phyloP scores from a whole-genome alignment of 192 early-diverging fungal species.

The Entomortierella beljakovae region DNA sequence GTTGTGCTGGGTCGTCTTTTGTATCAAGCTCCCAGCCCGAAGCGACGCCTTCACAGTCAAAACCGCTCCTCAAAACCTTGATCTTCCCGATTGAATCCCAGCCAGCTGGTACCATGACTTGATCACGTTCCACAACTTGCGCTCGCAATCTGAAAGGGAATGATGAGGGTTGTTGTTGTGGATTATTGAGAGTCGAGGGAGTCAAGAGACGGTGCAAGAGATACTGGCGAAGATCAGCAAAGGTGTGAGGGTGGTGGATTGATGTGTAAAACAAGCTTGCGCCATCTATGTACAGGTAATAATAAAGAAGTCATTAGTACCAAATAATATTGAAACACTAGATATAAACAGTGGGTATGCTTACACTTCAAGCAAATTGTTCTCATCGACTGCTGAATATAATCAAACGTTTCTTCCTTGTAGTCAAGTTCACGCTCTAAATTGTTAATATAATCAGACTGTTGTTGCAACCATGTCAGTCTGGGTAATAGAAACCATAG shows the following conservation, averaged over 20 bases:
- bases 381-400: slow-evolving; percentile 91
- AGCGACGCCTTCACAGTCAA: slow-evolving; percentile 73
- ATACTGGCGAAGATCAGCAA: slow-evolving; percentile 81
- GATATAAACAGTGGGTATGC: not conserved
- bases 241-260: slow-evolving; percentile 80
- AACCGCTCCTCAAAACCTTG: slow-evolving; percentile 75
- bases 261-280: slow-evolving; percentile 93
- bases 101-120: slow-evolving; percentile 89
- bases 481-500: not conserved
- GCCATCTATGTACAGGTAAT: slow-evolving; percentile 69
- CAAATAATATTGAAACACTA: not conserved
- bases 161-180: slow-evolving; percentile 30
- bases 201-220: slow-evolving; percentile 79
- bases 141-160: slow-evolving; percentile 77
- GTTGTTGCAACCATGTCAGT: not conserved
- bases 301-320: too few species aligned
- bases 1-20: slow-evolving; percentile 8
- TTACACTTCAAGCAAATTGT: slow-evolving; percentile 92
- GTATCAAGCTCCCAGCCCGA: slow-evolving; percentile 72
- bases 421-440: slow-evolving; percentile 87
- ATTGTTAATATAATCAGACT: slow-evolving; percentile 76
- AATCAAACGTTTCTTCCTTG: slow-evolving; percentile 95
- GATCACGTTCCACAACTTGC: slow-evolving; percentile 88
- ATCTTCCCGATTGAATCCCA: slow-evolving; percentile 97
- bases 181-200: slow-evolving; percentile 24